Evolutionary conservation across 768 basidiomycete species (phyloP).

Genomic region (Boletus fagicola): DNA sequence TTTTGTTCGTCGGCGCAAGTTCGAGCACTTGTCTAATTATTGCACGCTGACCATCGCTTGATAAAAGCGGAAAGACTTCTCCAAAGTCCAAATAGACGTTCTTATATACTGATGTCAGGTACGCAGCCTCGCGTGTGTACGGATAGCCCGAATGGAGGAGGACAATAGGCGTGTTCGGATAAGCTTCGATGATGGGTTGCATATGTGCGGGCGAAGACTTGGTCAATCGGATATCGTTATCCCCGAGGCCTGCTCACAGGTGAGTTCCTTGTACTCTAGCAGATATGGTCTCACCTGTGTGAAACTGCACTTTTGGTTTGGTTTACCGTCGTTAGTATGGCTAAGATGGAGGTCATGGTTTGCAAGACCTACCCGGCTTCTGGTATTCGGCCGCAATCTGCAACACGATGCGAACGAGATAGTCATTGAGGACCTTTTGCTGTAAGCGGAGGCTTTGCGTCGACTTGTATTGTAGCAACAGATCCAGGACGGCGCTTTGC

Average conservation of each 20-base stretch:
- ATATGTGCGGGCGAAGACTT: conserved; percentile 63
- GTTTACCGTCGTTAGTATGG: background rate
- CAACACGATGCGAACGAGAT: conserved; percentile 56
- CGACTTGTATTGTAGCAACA: conserved; percentile 36
- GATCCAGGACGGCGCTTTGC: conserved; percentile 32
- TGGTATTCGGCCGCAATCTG: conserved; percentile 47
- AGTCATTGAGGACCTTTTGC: conserved; percentile 65
- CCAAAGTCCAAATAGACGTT: conserved; percentile 83
- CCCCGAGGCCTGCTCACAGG: conserved; percentile 51
- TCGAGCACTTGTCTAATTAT: conserved; percentile 66
- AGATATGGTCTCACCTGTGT: conserved; percentile 45
- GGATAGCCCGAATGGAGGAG: conserved; percentile 79
- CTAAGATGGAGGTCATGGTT: background rate
- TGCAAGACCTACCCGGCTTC: conserved; percentile 54
- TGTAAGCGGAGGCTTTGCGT: conserved; percentile 48
- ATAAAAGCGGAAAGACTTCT: conserved; percentile 71
- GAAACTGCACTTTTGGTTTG: conserved; percentile 66
- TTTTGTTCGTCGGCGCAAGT: conserved; percentile 71
- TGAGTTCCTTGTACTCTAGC: background rate
- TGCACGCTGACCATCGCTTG: conserved; percentile 56
- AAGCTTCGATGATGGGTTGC: conserved; percentile 66
- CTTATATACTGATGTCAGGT: conserved; percentile 64
- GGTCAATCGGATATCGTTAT: conserved; percentile 61
- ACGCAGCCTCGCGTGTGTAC: conserved; percentile 74
- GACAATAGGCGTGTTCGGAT: conserved; percentile 58